phyloP scores from a whole-genome alignment of 345 rosid species.

The Triadica sebifera region DNA sequence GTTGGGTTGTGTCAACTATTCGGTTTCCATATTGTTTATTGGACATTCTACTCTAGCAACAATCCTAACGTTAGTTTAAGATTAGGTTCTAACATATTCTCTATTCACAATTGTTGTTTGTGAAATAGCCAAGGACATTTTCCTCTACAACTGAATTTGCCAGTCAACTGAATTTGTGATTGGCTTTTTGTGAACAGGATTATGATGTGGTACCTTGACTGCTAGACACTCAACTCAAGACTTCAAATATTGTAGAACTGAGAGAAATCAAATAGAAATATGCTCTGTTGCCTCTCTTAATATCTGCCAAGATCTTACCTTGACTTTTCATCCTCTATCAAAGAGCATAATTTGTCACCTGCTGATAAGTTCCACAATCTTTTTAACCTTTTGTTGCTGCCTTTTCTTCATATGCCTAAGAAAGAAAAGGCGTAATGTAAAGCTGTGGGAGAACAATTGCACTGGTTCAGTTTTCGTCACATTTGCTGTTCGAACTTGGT shows the following conservation, averaged over 20 bases:
- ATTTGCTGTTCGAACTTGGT: neutral
- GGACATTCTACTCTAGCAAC: neutral
- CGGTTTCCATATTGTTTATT: neutral
- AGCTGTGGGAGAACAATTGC: neutral
- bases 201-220: neutral
- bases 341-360: neutral
- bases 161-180: neutral
- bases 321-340: neutral
- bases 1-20: neutral
- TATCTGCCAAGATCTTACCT: neutral
- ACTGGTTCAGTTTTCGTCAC: neutral
- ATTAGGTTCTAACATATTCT: neutral
- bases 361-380: too few species aligned
- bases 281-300: neutral
- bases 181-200: neutral
- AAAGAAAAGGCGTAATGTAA: neutral
- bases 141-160: neutral
- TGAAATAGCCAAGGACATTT: neutral
- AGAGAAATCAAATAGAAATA: neutral
- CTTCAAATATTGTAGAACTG: neutral
- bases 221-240: neutral
- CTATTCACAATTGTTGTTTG: neutral
- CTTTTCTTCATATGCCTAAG: neutral
- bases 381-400: neutral
- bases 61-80: neutral